Evolutionary conservation across 768 basidiomycete species (phyloP), one percentile per base, ranked within the genome.

Genomic region (Omphalotus guepiniiformis): DNA sequence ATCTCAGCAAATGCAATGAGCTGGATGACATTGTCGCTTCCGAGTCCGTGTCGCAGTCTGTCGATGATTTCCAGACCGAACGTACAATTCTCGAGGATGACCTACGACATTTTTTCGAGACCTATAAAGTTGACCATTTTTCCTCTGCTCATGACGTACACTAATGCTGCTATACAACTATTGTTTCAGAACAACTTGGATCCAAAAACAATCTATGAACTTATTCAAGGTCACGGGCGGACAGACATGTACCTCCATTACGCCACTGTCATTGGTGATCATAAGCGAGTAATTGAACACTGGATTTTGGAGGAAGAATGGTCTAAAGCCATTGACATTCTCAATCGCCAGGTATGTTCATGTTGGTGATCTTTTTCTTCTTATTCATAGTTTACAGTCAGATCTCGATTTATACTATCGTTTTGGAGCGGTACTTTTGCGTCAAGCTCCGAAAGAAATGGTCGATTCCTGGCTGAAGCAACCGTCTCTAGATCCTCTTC

Each of bases 1-100:
- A 93, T 61, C 80, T 99, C 13, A 88, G 88, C 66, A 98, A 96
- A 71, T 93, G 90, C 63, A 95, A 96, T 58, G 91, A 95, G 52
- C 71, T 98, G 42, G 96, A 99, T 59, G 96, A 98, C 59, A 74
- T 93, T 15, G 82, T 94, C 22, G 93, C 92, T 0, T 89, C 94
- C 0, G 92, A 93, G 63, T 81, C 81, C 1, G 74, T 82, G 12
- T 80, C 85, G 9, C 82, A 83, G 42, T 89, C 95, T 53, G 84
- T 86, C 13, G 88, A 93, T 42, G 94, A 93, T 60, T 67, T 98
- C 25, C 75, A 80, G 39, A 74, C 83, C 3, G 94, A 97, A 61
- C 76, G 85, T 36, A 68, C 70, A 13, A 83, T 97, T 27, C 72
- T 97, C 16, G 93, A 96, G 57, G 96, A 97, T 36, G 96, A 99